Base-by-base conservation (phyloP, 169 alveolate species). In the Theileria annulata region DNA sequence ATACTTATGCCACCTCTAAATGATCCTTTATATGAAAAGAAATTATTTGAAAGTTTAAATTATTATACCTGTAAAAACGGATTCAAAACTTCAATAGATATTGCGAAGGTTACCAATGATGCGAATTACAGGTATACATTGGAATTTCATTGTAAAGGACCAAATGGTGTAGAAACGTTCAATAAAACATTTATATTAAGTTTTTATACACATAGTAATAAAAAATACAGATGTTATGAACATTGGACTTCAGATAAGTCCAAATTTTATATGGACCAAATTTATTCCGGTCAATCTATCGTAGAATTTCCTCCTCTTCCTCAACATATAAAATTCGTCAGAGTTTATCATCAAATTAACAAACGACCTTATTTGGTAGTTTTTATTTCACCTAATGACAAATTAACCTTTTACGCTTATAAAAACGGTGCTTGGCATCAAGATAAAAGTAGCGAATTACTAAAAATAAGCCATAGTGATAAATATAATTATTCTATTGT, bases 51-150 rank as follows among this genome's bases (percentile, higher is more conserved):
- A 56, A 56, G 51, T 10, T 42, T 42, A 42, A 42, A 42, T 42
- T 42, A 42, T 42, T 42, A 42, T 42, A 42, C 51, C 31, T 56
- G 33, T 56, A 56, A 56, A n/a, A 56, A 56, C 17, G 35, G 66
- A 56, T 56, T 56, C n/a, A 56, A 56, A 56, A 13, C 28, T 56
- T 21, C 66, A 21, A 56, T 56, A 56, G 66, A 56, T 56, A 25
- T 56, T 21, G 9, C 66, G 2, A 19, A 56, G 27, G 17, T 13
- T 56, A 21, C 30, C 30, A 8, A 56, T 19, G 17, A 19, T 2
- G 0, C 28, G 9, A 0, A 5, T 56, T 0, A 13, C 31, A 5
- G 10, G 1, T 56, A 56, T 56, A 56, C 2, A 1, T 0, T 56
- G 5, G 17, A 56, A 21, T 13, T 13, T 56, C 13, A 56, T 56